phyloP scores from a whole-genome alignment of 305 asterid genomes.

The Solanum hybrid region DNA sequence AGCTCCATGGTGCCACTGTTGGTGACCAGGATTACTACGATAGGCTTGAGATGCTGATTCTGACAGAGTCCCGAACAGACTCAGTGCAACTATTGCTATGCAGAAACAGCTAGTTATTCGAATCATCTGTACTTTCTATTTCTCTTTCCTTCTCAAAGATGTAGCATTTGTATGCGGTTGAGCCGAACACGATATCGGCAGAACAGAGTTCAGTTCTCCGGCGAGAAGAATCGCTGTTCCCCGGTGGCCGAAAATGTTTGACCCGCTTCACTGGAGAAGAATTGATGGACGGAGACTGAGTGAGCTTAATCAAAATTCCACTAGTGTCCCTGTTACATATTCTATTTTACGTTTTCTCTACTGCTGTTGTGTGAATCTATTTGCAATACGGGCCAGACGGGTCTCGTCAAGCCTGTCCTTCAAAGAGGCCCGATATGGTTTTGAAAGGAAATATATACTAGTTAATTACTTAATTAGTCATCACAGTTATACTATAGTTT shows the following conservation, averaged over 20 bases:
- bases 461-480: no score
- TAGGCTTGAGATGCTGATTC: conserved; percentile 49
- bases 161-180: neutral
- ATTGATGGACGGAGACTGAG: neutral
- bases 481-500: no score
- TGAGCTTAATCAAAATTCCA: neutral
- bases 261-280: neutral
- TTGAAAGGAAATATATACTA: no score
- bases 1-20: conserved; percentile 93
- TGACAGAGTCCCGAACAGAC: neutral
- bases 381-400: neutral
- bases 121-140: neutral
- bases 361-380: neutral
- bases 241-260: neutral
- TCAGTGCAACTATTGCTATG: conserved; percentile 5
- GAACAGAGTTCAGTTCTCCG: neutral
- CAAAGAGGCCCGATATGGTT: neutral
- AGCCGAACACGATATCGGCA: neutral
- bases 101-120: neutral
- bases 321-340: neutral
- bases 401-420: neutral
- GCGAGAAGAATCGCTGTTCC: neutral
- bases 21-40: conserved; percentile 93
- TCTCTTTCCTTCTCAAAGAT: neutral
- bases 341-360: neutral